Percentiles rank a stretch among this genome's conserved stretches.
phyloP scores from a whole-genome alignment of 495 filamentous ascomycete genomes.

The Penicillium antarcticum region DNA sequence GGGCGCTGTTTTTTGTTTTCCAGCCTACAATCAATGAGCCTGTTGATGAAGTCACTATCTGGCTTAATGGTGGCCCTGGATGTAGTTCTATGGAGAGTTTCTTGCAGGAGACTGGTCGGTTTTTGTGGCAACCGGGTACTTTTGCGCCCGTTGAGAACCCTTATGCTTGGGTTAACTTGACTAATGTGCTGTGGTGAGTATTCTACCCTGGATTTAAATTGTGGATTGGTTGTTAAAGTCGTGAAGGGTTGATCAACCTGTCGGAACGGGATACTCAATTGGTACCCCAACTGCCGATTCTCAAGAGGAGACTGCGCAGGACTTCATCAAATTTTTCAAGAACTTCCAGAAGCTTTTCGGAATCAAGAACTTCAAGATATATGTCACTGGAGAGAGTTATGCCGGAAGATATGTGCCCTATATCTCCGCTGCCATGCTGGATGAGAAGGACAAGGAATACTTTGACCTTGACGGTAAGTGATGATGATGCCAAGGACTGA shows the following conservation, averaged over 20 bases:
- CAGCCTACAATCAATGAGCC: conserved; percentile 45
- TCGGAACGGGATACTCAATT: conserved; percentile 55
- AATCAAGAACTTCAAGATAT: conserved; percentile 59
- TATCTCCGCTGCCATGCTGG: conserved; percentile 50
- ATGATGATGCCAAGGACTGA: neutral
- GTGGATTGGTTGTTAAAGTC: neutral
- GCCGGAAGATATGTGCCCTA: conserved; percentile 55
- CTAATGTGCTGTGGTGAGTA: conserved; percentile 58
- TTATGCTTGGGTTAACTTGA: conserved; percentile 66
- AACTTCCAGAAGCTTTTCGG: conserved; percentile 60
- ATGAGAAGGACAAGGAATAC: conserved; percentile 45
- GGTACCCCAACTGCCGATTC: conserved; percentile 51
- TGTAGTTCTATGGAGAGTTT: conserved; percentile 67
- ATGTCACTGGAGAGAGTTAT: conserved; percentile 61
- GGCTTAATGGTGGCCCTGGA: conserved; percentile 67
- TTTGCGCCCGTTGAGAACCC: conserved; percentile 56
- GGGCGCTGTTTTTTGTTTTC: conserved; percentile 51
- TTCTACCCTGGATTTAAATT: neutral
- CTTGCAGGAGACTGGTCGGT: conserved; percentile 64
- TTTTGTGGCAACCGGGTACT: conserved; percentile 60
- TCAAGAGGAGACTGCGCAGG: conserved; percentile 53
- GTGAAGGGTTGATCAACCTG: conserved; percentile 51
- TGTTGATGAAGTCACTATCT: conserved; percentile 69
- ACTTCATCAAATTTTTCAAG: conserved; percentile 63
- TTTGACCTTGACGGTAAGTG: conserved; percentile 43